A percentile compares a stretch with the other conserved stretches of the same genome.
Conservation (phyloP, 192 early-diverging fungal species). For the Dispira simplex region DNA sequence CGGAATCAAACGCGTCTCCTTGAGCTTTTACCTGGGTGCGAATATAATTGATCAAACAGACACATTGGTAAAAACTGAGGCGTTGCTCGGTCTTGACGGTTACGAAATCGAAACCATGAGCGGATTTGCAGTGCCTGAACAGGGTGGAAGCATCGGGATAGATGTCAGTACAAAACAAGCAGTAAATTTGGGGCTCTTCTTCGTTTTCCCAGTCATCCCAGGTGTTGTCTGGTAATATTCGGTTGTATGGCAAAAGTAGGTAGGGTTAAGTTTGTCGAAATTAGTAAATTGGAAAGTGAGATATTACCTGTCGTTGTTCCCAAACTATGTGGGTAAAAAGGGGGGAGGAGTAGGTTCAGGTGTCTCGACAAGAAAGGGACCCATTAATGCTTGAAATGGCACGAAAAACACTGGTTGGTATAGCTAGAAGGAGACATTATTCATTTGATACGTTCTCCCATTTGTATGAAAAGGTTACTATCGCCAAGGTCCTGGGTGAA, state of each 20-base stretch:
- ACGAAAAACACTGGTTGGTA: background rate
- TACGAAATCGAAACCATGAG: slow-evolving; percentile 56
- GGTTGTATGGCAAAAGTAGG: no score
- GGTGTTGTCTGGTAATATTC: slow-evolving; percentile 24
- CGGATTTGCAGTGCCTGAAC: slow-evolving; percentile 40
- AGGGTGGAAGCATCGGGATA: slow-evolving; percentile 30
- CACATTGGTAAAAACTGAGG: slow-evolving; percentile 80
- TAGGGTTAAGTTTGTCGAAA: no score
- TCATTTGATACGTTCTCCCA: background rate
- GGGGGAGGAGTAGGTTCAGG: no score
- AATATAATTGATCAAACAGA: slow-evolving; percentile 28
- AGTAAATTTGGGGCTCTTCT: slow-evolving; percentile 41
- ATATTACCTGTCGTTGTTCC: no score
- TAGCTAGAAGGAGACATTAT: background rate
- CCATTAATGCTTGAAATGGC: background rate
- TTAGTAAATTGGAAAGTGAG: no score
- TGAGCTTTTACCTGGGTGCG: slow-evolving; percentile 22
- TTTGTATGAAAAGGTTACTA: background rate
- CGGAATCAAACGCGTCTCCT: slow-evolving; percentile 7
- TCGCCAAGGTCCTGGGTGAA: background rate
- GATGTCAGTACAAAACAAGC: slow-evolving; percentile 48
- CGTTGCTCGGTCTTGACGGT: slow-evolving; percentile 20
- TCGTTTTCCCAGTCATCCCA: slow-evolving; percentile 60
- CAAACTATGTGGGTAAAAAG: no score
- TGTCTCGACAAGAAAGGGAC: no score